Percentiles rank a stretch among this genome's conserved stretches.
phyloP scores from a whole-genome alignment of 2,329 filamentous ascomycete species.

The Pseudocercospora crystallina region DNA sequence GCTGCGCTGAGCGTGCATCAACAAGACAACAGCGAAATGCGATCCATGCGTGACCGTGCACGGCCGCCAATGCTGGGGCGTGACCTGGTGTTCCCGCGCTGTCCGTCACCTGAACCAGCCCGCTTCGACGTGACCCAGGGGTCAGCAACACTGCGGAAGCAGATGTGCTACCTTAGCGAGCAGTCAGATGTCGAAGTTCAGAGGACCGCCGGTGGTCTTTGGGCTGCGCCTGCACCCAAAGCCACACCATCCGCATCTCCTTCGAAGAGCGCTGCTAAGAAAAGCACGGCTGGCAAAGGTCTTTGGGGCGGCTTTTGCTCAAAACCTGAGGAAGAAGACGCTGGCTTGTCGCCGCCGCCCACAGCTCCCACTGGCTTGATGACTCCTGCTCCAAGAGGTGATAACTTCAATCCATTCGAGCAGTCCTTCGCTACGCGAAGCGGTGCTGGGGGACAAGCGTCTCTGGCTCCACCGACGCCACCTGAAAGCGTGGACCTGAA shows the following conservation, averaged over 20 bases:
- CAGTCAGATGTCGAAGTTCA: constrained; percentile 44
- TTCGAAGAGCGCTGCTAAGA: constrained; percentile 19
- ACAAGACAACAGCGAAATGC: constrained; percentile 43
- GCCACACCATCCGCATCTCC: constrained; percentile 4
- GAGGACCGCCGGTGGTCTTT: constrained; percentile 56
- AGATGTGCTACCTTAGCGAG: constrained; percentile 53
- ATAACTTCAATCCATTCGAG: constrained; percentile 42
- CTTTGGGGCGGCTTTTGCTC: constrained; percentile 76
- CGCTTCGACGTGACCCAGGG: constrained; percentile 76
- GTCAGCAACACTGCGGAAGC: constrained; percentile 49
- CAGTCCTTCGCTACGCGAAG: constrained; percentile 29
- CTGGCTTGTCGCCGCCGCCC: constrained; percentile 38
- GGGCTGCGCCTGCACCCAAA: constrained; percentile 41
- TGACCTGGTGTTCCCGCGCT: constrained; percentile 78
- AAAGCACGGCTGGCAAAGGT: constrained; percentile 42
- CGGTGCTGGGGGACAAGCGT: constrained; percentile 10
- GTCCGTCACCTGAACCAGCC: constrained; percentile 78
- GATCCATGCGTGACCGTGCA: constrained; percentile 58
- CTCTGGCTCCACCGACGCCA: constrained; percentile 27
- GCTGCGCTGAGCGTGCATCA: constrained; percentile 30
- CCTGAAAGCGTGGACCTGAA: constrained; percentile 27
- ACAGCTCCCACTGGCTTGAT: constrained; percentile 50
- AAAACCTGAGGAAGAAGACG: constrained; percentile 35
- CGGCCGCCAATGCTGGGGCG: constrained; percentile 84
- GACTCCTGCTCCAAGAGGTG: constrained; percentile 43